Percentiles rank a stretch among this genome's conserved stretches.
Evolutionary conservation across 2,329 filamentous ascomycete species (phyloP).

Genomic region (Pseudocercospora vitis): DNA sequence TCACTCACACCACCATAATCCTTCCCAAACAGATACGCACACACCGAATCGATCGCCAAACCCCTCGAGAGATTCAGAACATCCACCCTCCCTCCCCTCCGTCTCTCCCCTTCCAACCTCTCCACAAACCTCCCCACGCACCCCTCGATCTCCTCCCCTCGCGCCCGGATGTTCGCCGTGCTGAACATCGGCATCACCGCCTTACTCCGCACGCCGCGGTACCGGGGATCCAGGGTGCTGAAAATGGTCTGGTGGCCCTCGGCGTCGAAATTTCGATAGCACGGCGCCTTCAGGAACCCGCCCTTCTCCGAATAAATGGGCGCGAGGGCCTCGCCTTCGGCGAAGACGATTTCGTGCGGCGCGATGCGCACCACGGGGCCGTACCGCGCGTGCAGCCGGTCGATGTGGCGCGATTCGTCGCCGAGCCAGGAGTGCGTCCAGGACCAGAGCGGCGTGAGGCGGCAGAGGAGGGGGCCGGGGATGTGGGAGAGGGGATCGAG

Average conservation of each 20-base stretch:
- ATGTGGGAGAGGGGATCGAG: slow-evolving; percentile 39
- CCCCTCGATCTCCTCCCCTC: slow-evolving; percentile 40
- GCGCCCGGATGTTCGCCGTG: slow-evolving; percentile 47
- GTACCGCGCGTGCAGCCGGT: slow-evolving; percentile 58
- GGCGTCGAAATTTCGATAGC: slow-evolving; percentile 59
- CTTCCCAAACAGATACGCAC: slow-evolving; percentile 54
- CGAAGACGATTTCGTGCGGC: slow-evolving; percentile 62
- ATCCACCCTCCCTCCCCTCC: no score
- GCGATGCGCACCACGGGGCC: slow-evolving; percentile 72
- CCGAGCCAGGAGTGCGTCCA: slow-evolving; percentile 37
- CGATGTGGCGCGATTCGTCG: slow-evolving; percentile 30
- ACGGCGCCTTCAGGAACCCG: slow-evolving; percentile 54
- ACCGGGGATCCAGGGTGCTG: slow-evolving; percentile 45
- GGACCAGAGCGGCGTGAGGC: slow-evolving; percentile 32
- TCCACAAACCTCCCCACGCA: slow-evolving; percentile 47
- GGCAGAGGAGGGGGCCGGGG: slow-evolving; percentile 35
- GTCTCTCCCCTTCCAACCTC: slow-evolving; percentile 43
- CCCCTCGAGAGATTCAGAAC: slow-evolving; percentile 52
- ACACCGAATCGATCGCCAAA: slow-evolving; percentile 56
- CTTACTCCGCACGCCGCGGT: slow-evolving; percentile 50
- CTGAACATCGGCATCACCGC: slow-evolving; percentile 53
- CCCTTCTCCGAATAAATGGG: slow-evolving; percentile 55
- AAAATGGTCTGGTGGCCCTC: slow-evolving; percentile 58
- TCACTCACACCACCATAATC: slow-evolving; percentile 53
- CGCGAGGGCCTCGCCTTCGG: slow-evolving; percentile 48